Evolutionary conservation across 495 filamentous ascomycete species (phyloP).

Genomic region (Xylaria castorea): DNA sequence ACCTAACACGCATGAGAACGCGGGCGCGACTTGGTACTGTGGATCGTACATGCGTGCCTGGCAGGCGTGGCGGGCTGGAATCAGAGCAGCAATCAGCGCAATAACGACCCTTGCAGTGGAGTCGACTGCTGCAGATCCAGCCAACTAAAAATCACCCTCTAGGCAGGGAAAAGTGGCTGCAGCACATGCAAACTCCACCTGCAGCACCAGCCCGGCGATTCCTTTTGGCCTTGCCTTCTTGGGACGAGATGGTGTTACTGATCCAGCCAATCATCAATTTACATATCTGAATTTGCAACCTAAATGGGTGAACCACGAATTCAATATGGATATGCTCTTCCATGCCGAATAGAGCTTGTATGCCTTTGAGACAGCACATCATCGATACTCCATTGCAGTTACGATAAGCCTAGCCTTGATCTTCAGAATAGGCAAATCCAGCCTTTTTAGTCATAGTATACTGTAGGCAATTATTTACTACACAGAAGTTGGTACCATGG

Average conservation of each 20-base stretch:
- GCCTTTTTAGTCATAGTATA: background rate
- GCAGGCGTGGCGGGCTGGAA: constrained; percentile 6
- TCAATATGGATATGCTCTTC: background rate
- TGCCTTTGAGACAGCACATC: background rate
- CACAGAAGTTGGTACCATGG: background rate
- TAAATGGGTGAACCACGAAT: background rate
- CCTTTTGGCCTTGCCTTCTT: constrained; percentile 7
- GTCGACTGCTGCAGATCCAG: background rate
- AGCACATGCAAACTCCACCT: constrained; percentile 12
- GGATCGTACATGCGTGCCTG: constrained; percentile 16
- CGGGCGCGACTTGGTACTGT: constrained; percentile 16
- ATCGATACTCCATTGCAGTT: background rate
- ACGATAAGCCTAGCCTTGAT: background rate
- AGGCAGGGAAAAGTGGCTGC: background rate
- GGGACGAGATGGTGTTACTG: constrained; percentile 14
- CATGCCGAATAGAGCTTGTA: background rate
- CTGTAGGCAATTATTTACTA: background rate
- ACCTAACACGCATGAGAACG: constrained; percentile 1
- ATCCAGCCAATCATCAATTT: constrained; percentile 43
- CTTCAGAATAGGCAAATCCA: background rate
- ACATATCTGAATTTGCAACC: constrained; percentile 11
- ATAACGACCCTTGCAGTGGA: background rate
- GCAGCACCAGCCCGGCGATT: constrained; percentile 16
- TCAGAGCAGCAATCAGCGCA: constrained; percentile 21
- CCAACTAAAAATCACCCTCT: constrained; percentile 22